phyloP scores from a whole-genome alignment of 306 rosid genomes.

The Pyrus betulifolia region DNA sequence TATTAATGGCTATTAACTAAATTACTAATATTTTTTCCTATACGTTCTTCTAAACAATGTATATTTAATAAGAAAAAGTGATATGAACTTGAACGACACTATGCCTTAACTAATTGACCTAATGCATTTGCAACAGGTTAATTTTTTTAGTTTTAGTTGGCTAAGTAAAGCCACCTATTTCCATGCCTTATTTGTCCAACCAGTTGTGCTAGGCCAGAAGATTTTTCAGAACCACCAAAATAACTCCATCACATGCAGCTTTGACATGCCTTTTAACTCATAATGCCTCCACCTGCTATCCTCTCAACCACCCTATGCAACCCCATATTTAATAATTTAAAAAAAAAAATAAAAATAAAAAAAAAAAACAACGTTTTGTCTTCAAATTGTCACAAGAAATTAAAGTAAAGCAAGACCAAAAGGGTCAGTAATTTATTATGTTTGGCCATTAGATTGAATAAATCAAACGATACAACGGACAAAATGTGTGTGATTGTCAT shows the following conservation, averaged over 20 bases:
- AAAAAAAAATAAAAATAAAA: background rate
- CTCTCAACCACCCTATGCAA: constrained; percentile 25
- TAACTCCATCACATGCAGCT: constrained; percentile 57
- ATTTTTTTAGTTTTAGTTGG: background rate
- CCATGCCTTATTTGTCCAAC: constrained; percentile 12
- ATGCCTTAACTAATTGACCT: no score
- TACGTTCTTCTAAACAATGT: no score
- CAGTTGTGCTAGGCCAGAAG: background rate
- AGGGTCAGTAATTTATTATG: background rate
- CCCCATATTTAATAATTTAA: constrained; percentile 1
- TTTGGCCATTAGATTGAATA: background rate
- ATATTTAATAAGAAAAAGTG: no score
- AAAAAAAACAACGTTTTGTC: background rate
- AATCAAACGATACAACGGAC: no score
- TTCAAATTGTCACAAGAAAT: background rate
- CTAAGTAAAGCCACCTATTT: background rate
- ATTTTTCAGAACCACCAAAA: constrained; percentile 44
- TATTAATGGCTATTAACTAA: no score
- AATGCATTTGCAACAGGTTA: no score
- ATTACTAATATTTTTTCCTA: no score
- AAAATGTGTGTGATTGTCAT: no score
- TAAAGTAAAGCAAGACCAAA: background rate
- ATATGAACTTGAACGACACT: no score
- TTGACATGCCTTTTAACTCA: constrained; percentile 11
- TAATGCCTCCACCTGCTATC: constrained; percentile 8